A percentile compares a stretch with the other conserved stretches of the same genome.
These are phyloP conservation scores for Trichothecium sympodiale DNA, from an alignment of 2,329 filamentous ascomycete genomes.

Conservation along the genomic window DNA sequence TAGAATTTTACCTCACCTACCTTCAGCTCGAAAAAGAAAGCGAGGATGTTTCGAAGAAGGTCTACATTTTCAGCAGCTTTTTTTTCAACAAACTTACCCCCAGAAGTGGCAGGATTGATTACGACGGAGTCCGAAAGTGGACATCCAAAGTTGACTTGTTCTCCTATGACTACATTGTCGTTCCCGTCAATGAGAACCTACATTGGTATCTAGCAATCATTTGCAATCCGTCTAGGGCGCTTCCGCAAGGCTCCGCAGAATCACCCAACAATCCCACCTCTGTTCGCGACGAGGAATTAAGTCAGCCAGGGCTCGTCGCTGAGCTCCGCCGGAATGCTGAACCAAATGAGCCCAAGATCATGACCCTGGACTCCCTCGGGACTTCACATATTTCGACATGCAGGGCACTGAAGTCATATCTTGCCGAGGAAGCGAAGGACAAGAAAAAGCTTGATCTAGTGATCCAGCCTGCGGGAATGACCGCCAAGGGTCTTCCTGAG, in stretches of 20 bases:
- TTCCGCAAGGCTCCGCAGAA: slow-evolving; percentile 14
- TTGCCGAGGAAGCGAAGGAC: slow-evolving; percentile 59
- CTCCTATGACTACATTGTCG: slow-evolving; percentile 75
- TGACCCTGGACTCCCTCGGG: slow-evolving; percentile 83
- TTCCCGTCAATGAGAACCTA: slow-evolving; percentile 76
- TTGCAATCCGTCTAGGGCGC: slow-evolving; percentile 67
- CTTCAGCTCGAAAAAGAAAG: slow-evolving; percentile 50
- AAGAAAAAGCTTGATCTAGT: slow-evolving; percentile 37
- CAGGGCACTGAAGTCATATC: slow-evolving; percentile 61
- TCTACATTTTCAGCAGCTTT: slow-evolving; percentile 88
- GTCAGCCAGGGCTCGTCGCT: not conserved
- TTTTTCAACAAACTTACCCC: slow-evolving; percentile 70
- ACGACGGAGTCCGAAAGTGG: slow-evolving; percentile 77
- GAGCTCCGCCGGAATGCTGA: slow-evolving; percentile 18
- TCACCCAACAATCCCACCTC: slow-evolving; percentile 7
- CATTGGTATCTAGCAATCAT: slow-evolving; percentile 98
- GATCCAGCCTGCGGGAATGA: slow-evolving; percentile 39
- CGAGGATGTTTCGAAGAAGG: slow-evolving; percentile 46
- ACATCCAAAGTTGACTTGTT: slow-evolving; percentile 79
- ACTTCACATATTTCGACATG: slow-evolving; percentile 51
- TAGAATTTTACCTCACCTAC: slow-evolving; percentile 76
- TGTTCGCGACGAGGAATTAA: slow-evolving; percentile 9
- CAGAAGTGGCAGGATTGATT: slow-evolving; percentile 56
- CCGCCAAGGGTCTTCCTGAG: slow-evolving; percentile 61
- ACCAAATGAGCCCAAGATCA: slow-evolving; percentile 53